Percentiles rank a stretch among this genome's conserved stretches.
phyloP scores from a whole-genome alignment of 805 yeast genomes.

The Hanseniaspora occidentalis region DNA sequence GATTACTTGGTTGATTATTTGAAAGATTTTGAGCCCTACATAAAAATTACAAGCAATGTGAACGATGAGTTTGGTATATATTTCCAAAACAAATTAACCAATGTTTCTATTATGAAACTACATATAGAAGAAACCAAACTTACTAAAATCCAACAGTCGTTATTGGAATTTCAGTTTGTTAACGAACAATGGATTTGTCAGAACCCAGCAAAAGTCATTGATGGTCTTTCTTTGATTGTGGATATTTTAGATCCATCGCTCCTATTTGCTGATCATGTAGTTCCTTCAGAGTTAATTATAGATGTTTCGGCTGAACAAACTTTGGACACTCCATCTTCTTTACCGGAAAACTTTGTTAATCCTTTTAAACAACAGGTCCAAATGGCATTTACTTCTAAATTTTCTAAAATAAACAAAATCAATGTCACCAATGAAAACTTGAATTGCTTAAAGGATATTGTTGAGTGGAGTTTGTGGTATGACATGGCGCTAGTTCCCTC shows the following conservation, averaged over 20 bases:
- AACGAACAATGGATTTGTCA: slow-evolving; percentile 20
- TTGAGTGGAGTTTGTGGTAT: slow-evolving; percentile 23
- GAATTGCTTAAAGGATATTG: slow-evolving; percentile 16
- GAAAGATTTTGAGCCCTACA: slow-evolving; percentile 9
- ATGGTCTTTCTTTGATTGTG: slow-evolving; percentile 19
- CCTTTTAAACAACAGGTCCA: neutral
- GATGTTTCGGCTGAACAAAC: neutral
- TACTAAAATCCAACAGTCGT: slow-evolving; percentile 13
- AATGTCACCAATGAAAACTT: slow-evolving; percentile 21
- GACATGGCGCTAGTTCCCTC: slow-evolving; percentile 9
- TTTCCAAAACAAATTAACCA: slow-evolving; percentile 7
- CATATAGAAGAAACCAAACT: slow-evolving; percentile 15
- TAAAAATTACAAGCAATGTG: slow-evolving; percentile 16
- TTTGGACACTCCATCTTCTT: neutral
- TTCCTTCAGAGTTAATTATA: slow-evolving; percentile 15
- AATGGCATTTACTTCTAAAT: slow-evolving; percentile 14
- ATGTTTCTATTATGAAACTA: slow-evolving; percentile 13
- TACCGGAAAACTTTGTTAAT: neutral
- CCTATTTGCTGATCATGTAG: slow-evolving; percentile 18
- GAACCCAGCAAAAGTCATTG: slow-evolving; percentile 15
- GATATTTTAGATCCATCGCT: slow-evolving; percentile 10
- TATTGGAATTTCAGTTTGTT: slow-evolving; percentile 18
- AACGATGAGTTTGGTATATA: slow-evolving; percentile 21
- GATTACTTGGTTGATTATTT: slow-evolving; percentile 14
- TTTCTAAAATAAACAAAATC: slow-evolving; percentile 15